Conservation (phyloP, 2,329 filamentous ascomycete species). For the Onygenales sp. region DNA sequence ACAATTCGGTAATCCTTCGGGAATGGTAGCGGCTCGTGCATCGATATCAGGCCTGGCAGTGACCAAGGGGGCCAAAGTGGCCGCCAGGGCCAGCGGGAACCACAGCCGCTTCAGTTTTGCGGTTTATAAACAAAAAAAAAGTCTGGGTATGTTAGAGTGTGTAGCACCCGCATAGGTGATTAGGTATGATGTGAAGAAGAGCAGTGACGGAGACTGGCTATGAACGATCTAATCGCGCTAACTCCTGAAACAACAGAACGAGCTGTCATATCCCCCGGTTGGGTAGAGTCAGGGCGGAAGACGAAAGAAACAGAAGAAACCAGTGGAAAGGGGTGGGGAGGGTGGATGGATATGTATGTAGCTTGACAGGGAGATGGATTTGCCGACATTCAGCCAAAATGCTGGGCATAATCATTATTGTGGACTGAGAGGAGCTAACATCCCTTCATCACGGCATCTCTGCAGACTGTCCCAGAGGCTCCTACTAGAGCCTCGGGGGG, state of each 20-base stretch:
- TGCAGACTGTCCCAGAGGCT: not conserved
- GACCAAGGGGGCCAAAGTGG: not conserved
- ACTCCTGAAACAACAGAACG: not conserved
- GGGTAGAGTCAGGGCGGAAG: not conserved
- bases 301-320: not conserved
- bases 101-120: not conserved
- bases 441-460: not conserved
- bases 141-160: not conserved
- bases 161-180: not conserved
- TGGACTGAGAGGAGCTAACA: not conserved
- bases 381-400: not conserved
- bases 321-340: not conserved
- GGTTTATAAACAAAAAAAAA: not conserved
- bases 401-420: not conserved
- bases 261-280: not conserved
- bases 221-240: not conserved
- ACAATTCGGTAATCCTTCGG: not conserved
- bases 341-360: not conserved
- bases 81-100: not conserved
- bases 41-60: not conserved
- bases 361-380: not conserved
- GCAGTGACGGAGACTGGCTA: not conserved
- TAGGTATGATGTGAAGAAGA: not conserved
- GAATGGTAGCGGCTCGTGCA: not conserved
- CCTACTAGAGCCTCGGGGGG: no score